Evolutionary conservation across 1,284 basidiomycete genomes (phyloP).

Genomic region (Entoloma clypeatum): DNA sequence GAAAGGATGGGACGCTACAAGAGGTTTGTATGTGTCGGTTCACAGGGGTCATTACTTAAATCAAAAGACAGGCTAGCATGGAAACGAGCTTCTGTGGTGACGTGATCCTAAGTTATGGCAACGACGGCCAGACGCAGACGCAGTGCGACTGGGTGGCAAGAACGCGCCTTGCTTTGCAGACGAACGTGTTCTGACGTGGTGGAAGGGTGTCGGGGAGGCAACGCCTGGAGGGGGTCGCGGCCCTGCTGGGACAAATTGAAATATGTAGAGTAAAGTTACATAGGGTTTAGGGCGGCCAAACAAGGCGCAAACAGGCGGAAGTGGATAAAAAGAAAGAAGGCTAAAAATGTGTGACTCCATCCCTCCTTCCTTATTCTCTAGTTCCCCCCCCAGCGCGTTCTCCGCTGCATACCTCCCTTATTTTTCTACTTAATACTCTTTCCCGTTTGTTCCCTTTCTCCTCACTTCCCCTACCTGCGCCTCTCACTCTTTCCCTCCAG

Average conservation of each 20-base stretch:
- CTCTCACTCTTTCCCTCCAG: conserved; percentile 27
- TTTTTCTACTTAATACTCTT: conserved; percentile 46
- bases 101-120: conserved; percentile 34
- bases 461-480: conserved; percentile 20
- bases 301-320: conserved; percentile 37
- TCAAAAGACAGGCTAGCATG: conserved; percentile 7
- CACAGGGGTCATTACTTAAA: too few species aligned
- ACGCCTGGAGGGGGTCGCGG: conserved; percentile 19
- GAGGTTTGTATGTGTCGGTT: neutral
- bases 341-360: conserved; percentile 35
- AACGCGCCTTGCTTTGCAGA: too few species aligned
- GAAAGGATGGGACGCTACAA: too few species aligned
- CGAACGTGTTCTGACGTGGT: too few species aligned
- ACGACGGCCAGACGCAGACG: too few species aligned
- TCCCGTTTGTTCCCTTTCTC: conserved; percentile 32
- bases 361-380: conserved; percentile 50
- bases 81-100: conserved; percentile 27
- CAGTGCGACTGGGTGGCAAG: too few species aligned
- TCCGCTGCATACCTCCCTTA: conserved; percentile 51
- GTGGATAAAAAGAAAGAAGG: conserved; percentile 41
- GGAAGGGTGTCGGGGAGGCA: too few species aligned
- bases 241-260: conserved; percentile 32
- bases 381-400: conserved; percentile 42
- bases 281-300: conserved; percentile 36
- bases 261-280: too few species aligned